Evolutionary conservation across 768 basidiomycete species (phyloP), one percentile per base, ranked within the genome.

Genomic region (Calocera cornea): DNA sequence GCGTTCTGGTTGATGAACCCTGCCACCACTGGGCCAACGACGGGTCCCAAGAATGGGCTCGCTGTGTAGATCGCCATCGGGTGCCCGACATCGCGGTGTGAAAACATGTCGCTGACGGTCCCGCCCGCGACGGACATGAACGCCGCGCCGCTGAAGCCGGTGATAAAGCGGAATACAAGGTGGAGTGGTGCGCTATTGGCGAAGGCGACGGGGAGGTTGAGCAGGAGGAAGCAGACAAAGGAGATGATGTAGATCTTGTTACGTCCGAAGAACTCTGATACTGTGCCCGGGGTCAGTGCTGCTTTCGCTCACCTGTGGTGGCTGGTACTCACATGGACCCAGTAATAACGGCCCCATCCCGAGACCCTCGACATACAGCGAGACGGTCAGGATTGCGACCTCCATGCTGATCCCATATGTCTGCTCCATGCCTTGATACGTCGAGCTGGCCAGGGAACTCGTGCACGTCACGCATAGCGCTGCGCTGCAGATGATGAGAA

Each of bases 141-240:
- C 1, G 86, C 82, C 0, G 83, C 72, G 0, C 85, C 83, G 34
- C 80, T 81, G 34, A 82, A 79, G 2, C 87, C 86, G 2, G 80
- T 80, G 40, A 86, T 68, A 70, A 86, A 80, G 22, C 86, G 80
- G 70, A 87, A 86, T 41, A 87, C 75, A 8, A 94, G 78, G 71
- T 83, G 85, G 0, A 87, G 82, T 3, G 79, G 86, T 84, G 68
- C 54, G 36, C 34, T 31, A 27, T 66, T 68, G 64, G 88, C 82
- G 69, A 92, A 91, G 0, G 88, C 87, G 5, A 89, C 84, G 0
- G 88, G 87, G 72, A 86, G 87, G 22, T 85, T 84, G 66, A 87
- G 81, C 0, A 83, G 72, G 71, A 88, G 84, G 74, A 89, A 86
- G 2, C 84, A 70, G 0, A 77, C 69, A 69, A 87, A 90, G 0